Evolutionary conservation across 2,329 filamentous ascomycete genomes (phyloP), one percentile per base, ranked within the genome.

Genomic region (Botrytis squamosa): DNA sequence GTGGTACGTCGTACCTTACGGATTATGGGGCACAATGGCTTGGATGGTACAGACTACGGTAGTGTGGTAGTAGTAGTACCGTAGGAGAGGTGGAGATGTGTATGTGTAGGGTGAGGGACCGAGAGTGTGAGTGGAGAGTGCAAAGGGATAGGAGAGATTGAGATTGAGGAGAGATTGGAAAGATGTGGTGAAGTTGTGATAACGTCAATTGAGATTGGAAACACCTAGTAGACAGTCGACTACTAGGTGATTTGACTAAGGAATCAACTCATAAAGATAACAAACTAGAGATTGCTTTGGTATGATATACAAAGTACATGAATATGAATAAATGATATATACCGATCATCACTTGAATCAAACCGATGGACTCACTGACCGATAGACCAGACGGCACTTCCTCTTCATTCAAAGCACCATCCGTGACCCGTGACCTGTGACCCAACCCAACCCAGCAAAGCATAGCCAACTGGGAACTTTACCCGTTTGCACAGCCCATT

Each of bases 401-500:
- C 49, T 22, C 25, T 25, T 52, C 49, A 25, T 52, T 52, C 49
- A 52, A 52, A 52, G 49, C 49, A 52, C 49, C 49, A 52, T 52
- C 49, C 22, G 49, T 25, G 49, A 52, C 49, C 49, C 22, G 49
- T 52, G 46, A 49, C 22, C 46, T 12, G 46, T 49, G 49, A 52
- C 9, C 46, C 22, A 49, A 49, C 46, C 46, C 22, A 22, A 49
- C 46, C 46, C 22, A 22, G 25, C 20, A 25, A 25, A 25, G 33
- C 20, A 12, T 12, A 25, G 46, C 46, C 46, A 52, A 52, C 49
- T n/a, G 14, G 4, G 49, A 25, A 52, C 49, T 52, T 52, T 52
- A 52, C 49, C 49, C 49, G 49, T 62, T 62, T 62, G 59, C 59
- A 62, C 59, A 38, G 59, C 59, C 59, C 59, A 38, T 25, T 38